Conservation (phyloP, 805 yeast genomes). For the Candida germanica region DNA sequence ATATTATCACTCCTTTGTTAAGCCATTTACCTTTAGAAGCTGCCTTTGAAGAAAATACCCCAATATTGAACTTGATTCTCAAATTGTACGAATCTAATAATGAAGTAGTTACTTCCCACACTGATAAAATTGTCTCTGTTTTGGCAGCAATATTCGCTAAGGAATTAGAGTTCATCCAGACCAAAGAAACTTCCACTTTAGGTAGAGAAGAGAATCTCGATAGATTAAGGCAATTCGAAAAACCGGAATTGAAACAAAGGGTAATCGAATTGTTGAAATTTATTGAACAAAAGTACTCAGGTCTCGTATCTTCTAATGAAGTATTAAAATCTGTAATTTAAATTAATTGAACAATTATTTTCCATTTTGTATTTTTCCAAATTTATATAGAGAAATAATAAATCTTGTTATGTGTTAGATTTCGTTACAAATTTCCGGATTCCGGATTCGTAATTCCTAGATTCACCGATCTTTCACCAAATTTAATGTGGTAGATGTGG, state of each 20-base stretch:
- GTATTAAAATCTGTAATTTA: constrained; percentile 43
- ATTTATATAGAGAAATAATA: too few species aligned
- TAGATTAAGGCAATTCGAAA: constrained; percentile 73
- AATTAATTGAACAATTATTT: too few species aligned
- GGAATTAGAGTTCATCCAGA: constrained; percentile 69
- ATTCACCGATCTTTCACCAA: too few species aligned
- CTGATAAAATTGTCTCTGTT: constrained; percentile 62
- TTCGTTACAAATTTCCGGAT: too few species aligned
- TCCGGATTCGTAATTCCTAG: too few species aligned
- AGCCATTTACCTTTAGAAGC: constrained; percentile 80
- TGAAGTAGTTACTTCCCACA: constrained; percentile 50
- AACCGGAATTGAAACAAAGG: constrained; percentile 59
- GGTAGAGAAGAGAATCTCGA: constrained; percentile 85
- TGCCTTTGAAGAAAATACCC: constrained; percentile 90
- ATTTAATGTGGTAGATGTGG: too few species aligned
- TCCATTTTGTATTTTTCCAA: too few species aligned
- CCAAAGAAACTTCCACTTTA: constrained; percentile 69
- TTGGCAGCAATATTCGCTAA: constrained; percentile 70
- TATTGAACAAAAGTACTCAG: constrained; percentile 62
- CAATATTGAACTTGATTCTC: constrained; percentile 76
- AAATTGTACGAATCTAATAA: constrained; percentile 65
- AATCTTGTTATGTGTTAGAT: too few species aligned
- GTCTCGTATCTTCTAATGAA: constrained; percentile 55
- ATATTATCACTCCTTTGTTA: constrained; percentile 72
- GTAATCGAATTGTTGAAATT: constrained; percentile 71